Evolutionary conservation across 106 monocot species (phyloP), one percentile per base, ranked within the genome.

Genomic region (Amphibolis antarctica): DNA sequence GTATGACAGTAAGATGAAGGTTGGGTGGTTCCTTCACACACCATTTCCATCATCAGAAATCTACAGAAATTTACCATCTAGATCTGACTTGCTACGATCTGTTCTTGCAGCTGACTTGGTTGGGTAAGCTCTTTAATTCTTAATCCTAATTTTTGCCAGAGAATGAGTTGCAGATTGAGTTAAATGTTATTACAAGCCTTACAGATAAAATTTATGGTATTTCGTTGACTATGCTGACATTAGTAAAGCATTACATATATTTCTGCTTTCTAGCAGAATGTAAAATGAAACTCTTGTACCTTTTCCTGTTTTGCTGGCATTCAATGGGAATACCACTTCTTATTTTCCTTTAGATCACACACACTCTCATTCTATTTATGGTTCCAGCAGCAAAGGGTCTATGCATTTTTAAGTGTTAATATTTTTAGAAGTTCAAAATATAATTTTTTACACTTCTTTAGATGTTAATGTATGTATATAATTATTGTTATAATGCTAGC

Each of bases 11-110:
- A 79, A 74, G 46, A 92, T 92, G 88, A 92, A 92, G 71, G 92
- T 92, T 42, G 92, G 92, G 7, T 92, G 86, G 86, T 92, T 92
- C 55, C 86, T 92, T 49, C 92, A 92, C 64, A 92, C 92, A n/a
- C 92, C 92, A 5, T 92, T 92, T 67, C 92, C 92, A 18, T 92
- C 92, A 4, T 86, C 86, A 36, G 92, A 92, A 67, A 92, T 92
- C 25, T 81, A 92, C 42, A 78, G 92, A 65, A 92, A 84, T 27
- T 65, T 92, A 25, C 92, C 92, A 2, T 92, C 92, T 46, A 76
- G 92, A 49, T 84, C 84, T 5, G 87, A 92, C 64, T 51, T 92
- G 21, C 76, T 92, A 63, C 81, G 82, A 74, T 92, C 92, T 60
- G 92, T 92, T 45, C 87, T 92, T 62, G 86, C 87, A 18, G 82